Evolutionary conservation across 768 basidiomycete genomes (phyloP).

Genomic region (Amanita rubescens): DNA sequence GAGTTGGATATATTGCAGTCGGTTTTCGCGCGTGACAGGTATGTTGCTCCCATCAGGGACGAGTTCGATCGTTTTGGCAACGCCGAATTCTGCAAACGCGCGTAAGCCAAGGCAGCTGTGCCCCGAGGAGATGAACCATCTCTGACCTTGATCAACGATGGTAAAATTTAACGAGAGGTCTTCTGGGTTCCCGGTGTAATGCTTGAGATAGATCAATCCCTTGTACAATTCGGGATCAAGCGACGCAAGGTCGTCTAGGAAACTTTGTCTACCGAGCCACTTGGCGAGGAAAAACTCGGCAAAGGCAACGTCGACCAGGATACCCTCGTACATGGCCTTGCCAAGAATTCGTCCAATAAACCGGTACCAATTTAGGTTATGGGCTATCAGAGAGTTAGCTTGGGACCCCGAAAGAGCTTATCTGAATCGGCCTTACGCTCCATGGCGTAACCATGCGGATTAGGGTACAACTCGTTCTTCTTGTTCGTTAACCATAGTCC

Average conservation of each 20-base stretch:
- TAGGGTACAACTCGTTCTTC: conserved; percentile 93
- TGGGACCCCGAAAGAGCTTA: too few relatives aligned
- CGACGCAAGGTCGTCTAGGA: conserved; percentile 87
- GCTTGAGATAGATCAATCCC: conserved; percentile 88
- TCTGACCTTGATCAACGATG: conserved; percentile 73
- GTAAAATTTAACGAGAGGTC: conserved; percentile 90
- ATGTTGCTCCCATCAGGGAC: conserved; percentile 77
- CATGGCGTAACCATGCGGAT: conserved; percentile 85
- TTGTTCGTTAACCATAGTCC: conserved; percentile 90
- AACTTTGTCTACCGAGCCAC: conserved; percentile 92
- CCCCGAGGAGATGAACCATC: too few relatives aligned
- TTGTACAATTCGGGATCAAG: conserved; percentile 90
- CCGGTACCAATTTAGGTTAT: conserved; percentile 86
- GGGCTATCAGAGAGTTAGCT: conserved; percentile 36
- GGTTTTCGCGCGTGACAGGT: conserved; percentile 82
- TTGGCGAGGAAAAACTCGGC: conserved; percentile 89
- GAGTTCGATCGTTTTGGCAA: conserved; percentile 67
- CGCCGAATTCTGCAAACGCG: conserved; percentile 92
- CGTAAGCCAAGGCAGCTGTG: too few relatives aligned
- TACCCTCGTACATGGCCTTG: conserved; percentile 95
- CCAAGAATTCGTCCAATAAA: conserved; percentile 93
- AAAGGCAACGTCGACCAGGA: conserved; percentile 91
- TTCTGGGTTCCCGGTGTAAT: conserved; percentile 79
- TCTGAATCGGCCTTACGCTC: conserved; percentile 59
- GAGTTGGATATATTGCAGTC: conserved; percentile 83